Percentiles rank a stretch among this genome's conserved stretches.
phyloP scores from a whole-genome alignment of 129 eudicot genomes.

The Centella asiatica region DNA sequence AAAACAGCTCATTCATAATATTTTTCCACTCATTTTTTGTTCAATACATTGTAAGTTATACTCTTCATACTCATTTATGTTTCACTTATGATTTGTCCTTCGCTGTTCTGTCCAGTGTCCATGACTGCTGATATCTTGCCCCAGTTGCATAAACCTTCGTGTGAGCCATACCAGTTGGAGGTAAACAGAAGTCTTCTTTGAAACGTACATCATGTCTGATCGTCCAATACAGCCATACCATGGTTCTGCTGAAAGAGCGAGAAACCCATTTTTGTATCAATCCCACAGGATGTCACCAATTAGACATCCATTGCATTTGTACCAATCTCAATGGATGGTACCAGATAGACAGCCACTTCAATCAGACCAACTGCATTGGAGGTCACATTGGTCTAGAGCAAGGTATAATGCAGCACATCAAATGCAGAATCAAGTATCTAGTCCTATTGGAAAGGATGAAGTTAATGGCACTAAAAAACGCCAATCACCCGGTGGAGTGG shows the following conservation, averaged over 20 bases:
- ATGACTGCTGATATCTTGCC: no score
- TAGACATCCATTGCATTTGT: no score
- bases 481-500: conserved; percentile 3
- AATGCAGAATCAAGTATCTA: conserved; percentile 12
- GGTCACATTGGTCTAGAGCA: conserved; percentile 55
- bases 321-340: no score
- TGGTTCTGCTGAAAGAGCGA: conserved; percentile 26
- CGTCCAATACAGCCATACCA: conserved; percentile 21
- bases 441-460: conserved; percentile 8
- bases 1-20: not conserved
- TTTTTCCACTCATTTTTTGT: not conserved
- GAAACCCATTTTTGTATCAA: no score
- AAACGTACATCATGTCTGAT: conserved; percentile 44
- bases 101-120: no score
- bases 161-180: not conserved
- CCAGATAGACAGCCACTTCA: conserved; percentile 23
- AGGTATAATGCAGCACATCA: conserved; percentile 18
- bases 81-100: not conserved
- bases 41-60: not conserved
- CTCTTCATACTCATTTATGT: not conserved
- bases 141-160: not conserved
- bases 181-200: not conserved
- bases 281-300: no score
- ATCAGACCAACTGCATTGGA: conserved; percentile 48
- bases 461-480: conserved; percentile 16